These are phyloP conservation scores for Phoma herbarum DNA, from an alignment of 2,329 filamentous ascomycete genomes.

Conservation along the genomic window DNA sequence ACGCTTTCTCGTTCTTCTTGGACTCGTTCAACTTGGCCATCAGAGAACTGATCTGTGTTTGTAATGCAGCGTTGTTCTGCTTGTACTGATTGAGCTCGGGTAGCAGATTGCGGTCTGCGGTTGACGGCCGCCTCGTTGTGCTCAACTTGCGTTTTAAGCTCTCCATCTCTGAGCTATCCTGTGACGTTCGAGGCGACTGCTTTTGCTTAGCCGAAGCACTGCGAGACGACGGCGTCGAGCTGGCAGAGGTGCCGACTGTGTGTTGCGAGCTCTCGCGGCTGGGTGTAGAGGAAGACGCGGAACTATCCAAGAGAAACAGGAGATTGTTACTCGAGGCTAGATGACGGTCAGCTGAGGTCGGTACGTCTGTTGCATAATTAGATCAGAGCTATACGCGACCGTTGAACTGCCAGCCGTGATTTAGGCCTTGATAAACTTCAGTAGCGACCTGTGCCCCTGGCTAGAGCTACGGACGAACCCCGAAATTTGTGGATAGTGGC, in stretches of 20 bases:
- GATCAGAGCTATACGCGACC: constrained; percentile 14
- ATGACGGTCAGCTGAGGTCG: constrained; percentile 24
- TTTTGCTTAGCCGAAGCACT: constrained; percentile 39
- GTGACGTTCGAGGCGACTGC: constrained; percentile 30
- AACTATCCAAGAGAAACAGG: constrained; percentile 38
- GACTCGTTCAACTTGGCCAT: constrained; percentile 53
- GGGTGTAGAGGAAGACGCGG: constrained; percentile 33
- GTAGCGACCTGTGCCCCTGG: constrained; percentile 14
- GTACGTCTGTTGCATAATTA: constrained; percentile 24
- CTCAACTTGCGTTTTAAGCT: constrained; percentile 52
- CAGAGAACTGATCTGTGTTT: constrained; percentile 50
- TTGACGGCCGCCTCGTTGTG: constrained; percentile 44
- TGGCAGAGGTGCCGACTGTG: constrained; percentile 33
- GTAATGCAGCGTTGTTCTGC: constrained; percentile 47
- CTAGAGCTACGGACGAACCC: constrained; percentile 13
- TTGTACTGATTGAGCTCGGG: constrained; percentile 52
- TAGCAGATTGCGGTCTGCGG: constrained; percentile 45
- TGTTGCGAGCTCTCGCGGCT: constrained; percentile 31
- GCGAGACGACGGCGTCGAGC: constrained; percentile 32
- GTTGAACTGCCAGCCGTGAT: constrained; percentile 15
- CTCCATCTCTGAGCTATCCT: constrained; percentile 48
- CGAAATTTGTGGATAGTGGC: constrained; percentile 8
- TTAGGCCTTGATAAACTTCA: constrained; percentile 18
- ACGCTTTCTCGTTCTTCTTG: constrained; percentile 46
- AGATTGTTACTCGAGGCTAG: constrained; percentile 43